These are phyloP conservation scores for Cladosporium velox DNA, from an alignment of 2,329 filamentous ascomycete species.

Conservation along the genomic window DNA sequence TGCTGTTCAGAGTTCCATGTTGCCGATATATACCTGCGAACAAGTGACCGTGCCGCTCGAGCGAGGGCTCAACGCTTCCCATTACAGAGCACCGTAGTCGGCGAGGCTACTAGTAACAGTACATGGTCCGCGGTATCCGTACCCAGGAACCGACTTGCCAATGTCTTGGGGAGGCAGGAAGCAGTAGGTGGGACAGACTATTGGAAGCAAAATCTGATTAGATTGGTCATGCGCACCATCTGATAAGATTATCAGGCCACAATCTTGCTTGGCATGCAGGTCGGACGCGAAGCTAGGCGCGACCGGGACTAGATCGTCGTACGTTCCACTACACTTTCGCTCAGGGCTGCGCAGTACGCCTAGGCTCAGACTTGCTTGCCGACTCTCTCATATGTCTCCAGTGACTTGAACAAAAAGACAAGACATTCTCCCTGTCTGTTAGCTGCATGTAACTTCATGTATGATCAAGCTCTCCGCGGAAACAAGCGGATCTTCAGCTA, in stretches of 20 bases:
- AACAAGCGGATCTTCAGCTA: background rate
- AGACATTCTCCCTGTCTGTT: background rate
- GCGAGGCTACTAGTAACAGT: background rate
- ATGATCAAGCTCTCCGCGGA: background rate
- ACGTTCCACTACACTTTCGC: background rate
- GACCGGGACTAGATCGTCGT: background rate
- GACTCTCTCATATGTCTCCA: background rate
- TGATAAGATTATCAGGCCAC: slow-evolving; percentile 2
- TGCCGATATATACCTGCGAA: background rate
- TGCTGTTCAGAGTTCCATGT: background rate
- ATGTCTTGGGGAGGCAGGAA: background rate
- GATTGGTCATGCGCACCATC: background rate
- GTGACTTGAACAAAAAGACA: background rate
- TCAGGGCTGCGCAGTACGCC: background rate
- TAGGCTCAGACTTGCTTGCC: background rate
- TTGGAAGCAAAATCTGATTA: slow-evolving; percentile 7
- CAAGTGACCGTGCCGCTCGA: background rate
- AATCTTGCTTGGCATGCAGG: background rate
- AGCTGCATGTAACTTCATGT: background rate
- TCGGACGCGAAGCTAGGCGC: background rate
- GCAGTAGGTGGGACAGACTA: background rate
- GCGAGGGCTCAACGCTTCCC: background rate
- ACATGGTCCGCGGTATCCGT: background rate
- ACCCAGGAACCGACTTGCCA: background rate
- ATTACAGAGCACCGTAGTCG: background rate